Evolutionary conservation across 768 basidiomycete species (phyloP).

Genomic region (Lactarius sp.): DNA sequence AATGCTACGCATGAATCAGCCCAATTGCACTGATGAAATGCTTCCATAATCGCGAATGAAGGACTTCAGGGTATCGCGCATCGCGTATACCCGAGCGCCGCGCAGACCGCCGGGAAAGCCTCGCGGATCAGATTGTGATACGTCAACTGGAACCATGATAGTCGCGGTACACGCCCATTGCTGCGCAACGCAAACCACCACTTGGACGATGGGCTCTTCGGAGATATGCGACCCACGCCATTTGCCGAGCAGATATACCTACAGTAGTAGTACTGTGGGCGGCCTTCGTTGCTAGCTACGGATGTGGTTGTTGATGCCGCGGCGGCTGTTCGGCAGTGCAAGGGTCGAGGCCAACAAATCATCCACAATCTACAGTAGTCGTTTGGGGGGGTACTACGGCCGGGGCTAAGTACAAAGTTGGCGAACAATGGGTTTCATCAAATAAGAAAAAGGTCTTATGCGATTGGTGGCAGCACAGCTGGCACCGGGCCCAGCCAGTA

Average conservation of each 20-base stretch:
- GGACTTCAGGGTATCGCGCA: background rate
- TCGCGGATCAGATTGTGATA: constrained; percentile 7
- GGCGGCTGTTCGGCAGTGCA: background rate
- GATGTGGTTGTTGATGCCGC: too few species aligned
- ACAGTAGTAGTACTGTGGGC: too few species aligned
- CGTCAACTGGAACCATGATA: background rate
- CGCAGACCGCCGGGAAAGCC: background rate
- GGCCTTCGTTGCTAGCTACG: background rate
- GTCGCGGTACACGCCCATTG: background rate
- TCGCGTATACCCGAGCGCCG: constrained; percentile 6
- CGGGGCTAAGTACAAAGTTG: background rate
- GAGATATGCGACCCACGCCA: constrained; percentile 3
- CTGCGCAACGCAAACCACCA: background rate
- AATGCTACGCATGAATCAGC: background rate
- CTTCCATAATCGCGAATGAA: background rate
- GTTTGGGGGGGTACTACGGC: background rate
- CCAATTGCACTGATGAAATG: background rate
- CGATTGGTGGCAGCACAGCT: background rate
- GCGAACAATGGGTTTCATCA: background rate
- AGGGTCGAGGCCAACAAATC: too few species aligned
- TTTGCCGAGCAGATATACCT: background rate
- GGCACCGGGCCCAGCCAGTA: background rate
- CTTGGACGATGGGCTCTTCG: background rate
- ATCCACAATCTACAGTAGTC: background rate
- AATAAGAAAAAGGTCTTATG: background rate